These are phyloP conservation scores for Plasmopara halstedii DNA, from an alignment of 352 stramenopile genomes.

Conservation along the genomic window DNA sequence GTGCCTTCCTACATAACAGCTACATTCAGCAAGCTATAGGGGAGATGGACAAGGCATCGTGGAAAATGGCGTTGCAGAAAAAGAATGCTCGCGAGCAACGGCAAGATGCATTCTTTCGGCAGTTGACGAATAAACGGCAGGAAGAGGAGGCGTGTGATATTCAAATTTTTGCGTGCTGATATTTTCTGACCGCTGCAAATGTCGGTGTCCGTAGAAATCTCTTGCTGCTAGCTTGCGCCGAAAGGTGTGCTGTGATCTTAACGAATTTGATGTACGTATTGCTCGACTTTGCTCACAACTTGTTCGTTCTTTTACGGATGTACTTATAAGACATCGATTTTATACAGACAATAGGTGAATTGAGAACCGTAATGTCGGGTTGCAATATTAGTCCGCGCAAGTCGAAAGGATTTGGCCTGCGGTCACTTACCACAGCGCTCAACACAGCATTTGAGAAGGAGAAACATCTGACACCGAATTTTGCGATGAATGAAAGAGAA, in stretches of 20 bases:
- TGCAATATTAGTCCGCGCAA: conserved; percentile 24
- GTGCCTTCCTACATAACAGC: conserved; percentile 55
- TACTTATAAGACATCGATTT: conserved; percentile 1
- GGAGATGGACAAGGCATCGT: conserved; percentile 61
- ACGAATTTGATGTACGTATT: conserved; percentile 48
- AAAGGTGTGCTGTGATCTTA: conserved; percentile 39
- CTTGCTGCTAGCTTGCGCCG: conserved; percentile 45
- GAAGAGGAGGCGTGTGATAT: conserved; percentile 26
- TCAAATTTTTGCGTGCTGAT: neutral
- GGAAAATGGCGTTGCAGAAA: conserved; percentile 48
- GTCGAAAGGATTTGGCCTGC: conserved; percentile 57
- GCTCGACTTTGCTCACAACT: neutral
- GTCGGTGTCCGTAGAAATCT: conserved; percentile 21
- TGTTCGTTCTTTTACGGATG: neutral
- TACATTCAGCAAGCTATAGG: conserved; percentile 69
- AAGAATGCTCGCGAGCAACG: conserved; percentile 53
- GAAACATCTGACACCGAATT: conserved; percentile 18
- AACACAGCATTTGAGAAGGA: conserved; percentile 18
- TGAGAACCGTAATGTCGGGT: neutral
- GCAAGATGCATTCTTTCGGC: conserved; percentile 45
- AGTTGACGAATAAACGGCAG: conserved; percentile 34
- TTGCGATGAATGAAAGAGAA: conserved; percentile 21
- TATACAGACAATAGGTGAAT: conserved; percentile 7
- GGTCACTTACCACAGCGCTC: conserved; percentile 49
- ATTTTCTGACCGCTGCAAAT: neutral